Base-by-base conservation (phyloP, 495 filamentous ascomycete genomes). In the Penicillium verhagenii region DNA sequence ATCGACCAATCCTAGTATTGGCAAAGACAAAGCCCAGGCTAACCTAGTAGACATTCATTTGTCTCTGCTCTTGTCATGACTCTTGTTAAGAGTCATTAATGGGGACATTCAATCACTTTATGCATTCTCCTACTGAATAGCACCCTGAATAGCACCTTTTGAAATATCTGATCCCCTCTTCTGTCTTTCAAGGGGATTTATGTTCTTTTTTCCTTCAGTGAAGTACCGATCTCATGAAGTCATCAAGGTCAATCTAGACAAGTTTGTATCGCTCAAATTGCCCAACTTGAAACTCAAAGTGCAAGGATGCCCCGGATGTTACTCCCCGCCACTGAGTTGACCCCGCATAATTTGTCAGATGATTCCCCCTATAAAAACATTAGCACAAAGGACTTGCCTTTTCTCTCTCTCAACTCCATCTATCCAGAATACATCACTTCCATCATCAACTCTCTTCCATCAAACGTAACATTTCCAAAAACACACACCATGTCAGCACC, bases 341-440 rank as follows among this genome's bases (percentile, higher is more conserved):
- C 61, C 64, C 64, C 64, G 64, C 64, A 61, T 59, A 53, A 31
- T 10, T 5, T 54, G 61, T 67, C 64, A 67, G 57, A 58, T 67
- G 61, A 67, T 53, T 20, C 23, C 28, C 10, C 14, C 16, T 64
- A 63, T 67, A 67, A 60, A 67, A 57, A 28, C 23, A 4, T 45
- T 19, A 16, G 20, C 14, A 5, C 6, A 16, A 9, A n/a, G 9
- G 10, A 39, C 38, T 46, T 14, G 2, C 23, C 37, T 6, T 21
- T 25, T 50, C 18, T 11, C 26, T 3, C 58, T 59, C 52, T 44
- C 35, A 29, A 50, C 28, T 45, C 33, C 16, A 11, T 44, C 45
- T 18, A 45, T 58, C 55, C 48, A 19, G 52, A 37, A 45, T 33
- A 29, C 40, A 4, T 25, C 23, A 19, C 43, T 60, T 52, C 4